Evolutionary conservation across 371 early-diverging fungal genomes (phyloP).

Genomic region (Dinochytrium kinnereticum): DNA sequence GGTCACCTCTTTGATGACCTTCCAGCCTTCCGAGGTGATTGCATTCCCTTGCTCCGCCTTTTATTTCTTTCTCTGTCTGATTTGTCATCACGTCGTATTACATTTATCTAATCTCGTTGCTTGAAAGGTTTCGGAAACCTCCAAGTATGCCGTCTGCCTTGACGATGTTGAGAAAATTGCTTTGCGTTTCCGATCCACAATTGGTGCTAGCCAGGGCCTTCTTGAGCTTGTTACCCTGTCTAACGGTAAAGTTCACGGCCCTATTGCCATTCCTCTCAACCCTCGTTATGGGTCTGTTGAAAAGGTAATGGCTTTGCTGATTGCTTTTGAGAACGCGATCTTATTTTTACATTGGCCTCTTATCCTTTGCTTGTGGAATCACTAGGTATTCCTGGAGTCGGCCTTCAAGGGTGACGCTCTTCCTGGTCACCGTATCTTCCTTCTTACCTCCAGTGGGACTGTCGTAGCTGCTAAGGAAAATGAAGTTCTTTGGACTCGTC

Average conservation of each 20-base stretch:
- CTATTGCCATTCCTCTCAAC: slow-evolving; percentile 1
- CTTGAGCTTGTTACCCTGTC: slow-evolving; percentile 4
- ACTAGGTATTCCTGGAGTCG: slow-evolving; percentile 37
- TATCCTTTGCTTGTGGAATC: slow-evolving; percentile 25
- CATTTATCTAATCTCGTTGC: too few relatives aligned
- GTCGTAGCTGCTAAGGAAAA: slow-evolving; percentile 42
- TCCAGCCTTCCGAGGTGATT: neutral
- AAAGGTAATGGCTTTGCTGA: neutral
- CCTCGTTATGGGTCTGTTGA: slow-evolving; percentile 14
- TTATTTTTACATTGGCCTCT: slow-evolving; percentile 31
- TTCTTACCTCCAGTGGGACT: slow-evolving; percentile 65
- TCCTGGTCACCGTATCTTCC: slow-evolving; percentile 43
- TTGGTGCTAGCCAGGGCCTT: neutral
- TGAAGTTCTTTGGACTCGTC: slow-evolving; percentile 74
- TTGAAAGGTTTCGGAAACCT: neutral
- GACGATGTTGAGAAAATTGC: slow-evolving; percentile 7
- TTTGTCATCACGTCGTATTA: neutral
- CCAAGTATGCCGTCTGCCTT: neutral
- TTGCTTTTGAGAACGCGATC: neutral
- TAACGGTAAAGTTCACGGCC: neutral
- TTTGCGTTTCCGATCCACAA: neutral
- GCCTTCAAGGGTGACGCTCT: slow-evolving; percentile 3
- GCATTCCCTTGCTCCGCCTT: neutral
- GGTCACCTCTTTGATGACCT: neutral
- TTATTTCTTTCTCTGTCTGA: neutral